Base-by-base conservation (phyloP, 176 grass and related monocot species). In the Calamus simplicifolius region DNA sequence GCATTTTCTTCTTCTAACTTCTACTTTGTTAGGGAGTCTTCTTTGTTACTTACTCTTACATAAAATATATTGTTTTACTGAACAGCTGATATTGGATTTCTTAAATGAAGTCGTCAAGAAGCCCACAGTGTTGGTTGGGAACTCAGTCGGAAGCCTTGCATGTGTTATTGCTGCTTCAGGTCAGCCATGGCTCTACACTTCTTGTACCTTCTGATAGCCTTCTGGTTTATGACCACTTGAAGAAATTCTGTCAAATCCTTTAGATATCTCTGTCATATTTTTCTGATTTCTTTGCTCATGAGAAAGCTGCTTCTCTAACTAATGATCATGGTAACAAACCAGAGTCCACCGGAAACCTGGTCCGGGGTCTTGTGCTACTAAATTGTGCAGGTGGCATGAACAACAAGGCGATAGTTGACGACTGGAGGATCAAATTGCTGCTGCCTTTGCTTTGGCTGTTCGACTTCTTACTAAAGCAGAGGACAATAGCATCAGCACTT, bases 371-470 rank as follows among this genome's bases (percentile, higher is more conserved):
- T 51, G 93, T 92, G 3, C 84, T 98, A 25, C 68, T 98, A 14
- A 98, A 98, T 62, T 98, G 84, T 49, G 73, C 93, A 2, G 93
- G 93, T 2, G 87, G 87, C 49, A 91, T 98, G 87, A 92, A 98
- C 84, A 97, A 97, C 70, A 97, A 97, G 56, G 93, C 87, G 15
- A 82, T 97, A 50, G 93, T 97, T 2, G 93, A 97, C 28, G 93
- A 97, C 64, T 97, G 87, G 93, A 85, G 93, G 69, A 92, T 97
- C 28, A 97, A 92, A 70, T 25, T 92, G 29, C 59, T 92, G 55
- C 65, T 85, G 51, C 84, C 93, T 54, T 73, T 98, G 59, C 84
- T 92, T 49, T 85, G 65, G 93, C 79, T 98, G 19, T 70, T 98
- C 0, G 93, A 98, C 62, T 74, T 98, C 15, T 68, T 92, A 19